These are phyloP conservation scores for Fusarium falciforme DNA, from an alignment of 2,329 filamentous ascomycete species.

Conservation along the genomic window DNA sequence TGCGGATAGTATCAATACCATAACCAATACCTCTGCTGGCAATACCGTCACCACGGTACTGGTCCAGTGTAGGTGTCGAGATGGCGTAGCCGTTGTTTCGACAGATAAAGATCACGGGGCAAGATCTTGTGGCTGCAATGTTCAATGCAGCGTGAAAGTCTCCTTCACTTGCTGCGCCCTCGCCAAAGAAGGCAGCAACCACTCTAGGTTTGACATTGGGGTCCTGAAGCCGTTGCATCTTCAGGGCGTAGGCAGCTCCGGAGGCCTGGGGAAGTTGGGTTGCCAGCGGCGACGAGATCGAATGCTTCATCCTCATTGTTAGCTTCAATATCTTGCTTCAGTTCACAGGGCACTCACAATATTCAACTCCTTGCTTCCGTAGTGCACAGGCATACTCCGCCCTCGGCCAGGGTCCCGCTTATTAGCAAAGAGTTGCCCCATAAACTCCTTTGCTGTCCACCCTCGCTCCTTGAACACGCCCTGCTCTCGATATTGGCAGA, in stretches of 20 bases:
- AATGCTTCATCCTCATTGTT: constrained; percentile 66
- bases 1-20: constrained; percentile 91
- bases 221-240: constrained; percentile 80
- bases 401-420: constrained; percentile 81
- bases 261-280: constrained; percentile 91
- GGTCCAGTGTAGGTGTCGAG: constrained; percentile 87
- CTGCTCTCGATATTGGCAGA: constrained; percentile 94
- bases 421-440: constrained; percentile 95
- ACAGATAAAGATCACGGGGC: constrained; percentile 89
- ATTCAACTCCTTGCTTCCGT: constrained; percentile 85
- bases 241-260: constrained; percentile 88
- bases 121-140: constrained; percentile 89
- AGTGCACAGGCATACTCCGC: constrained; percentile 98
- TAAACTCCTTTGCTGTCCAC: constrained; percentile 88
- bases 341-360: constrained; percentile 68
- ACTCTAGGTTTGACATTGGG: constrained; percentile 75
- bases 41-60: constrained; percentile 92
- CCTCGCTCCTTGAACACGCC: constrained; percentile 92
- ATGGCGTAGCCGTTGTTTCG: constrained; percentile 95
- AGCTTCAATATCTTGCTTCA: neutral
- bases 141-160: constrained; percentile 94
- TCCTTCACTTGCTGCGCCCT: constrained; percentile 89
- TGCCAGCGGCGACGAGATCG: constrained; percentile 84
- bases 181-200: constrained; percentile 88
- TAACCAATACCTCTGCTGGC: constrained; percentile 88